phyloP scores from a whole-genome alignment of 306 rosid species.

The Acacia crassicarpa region DNA sequence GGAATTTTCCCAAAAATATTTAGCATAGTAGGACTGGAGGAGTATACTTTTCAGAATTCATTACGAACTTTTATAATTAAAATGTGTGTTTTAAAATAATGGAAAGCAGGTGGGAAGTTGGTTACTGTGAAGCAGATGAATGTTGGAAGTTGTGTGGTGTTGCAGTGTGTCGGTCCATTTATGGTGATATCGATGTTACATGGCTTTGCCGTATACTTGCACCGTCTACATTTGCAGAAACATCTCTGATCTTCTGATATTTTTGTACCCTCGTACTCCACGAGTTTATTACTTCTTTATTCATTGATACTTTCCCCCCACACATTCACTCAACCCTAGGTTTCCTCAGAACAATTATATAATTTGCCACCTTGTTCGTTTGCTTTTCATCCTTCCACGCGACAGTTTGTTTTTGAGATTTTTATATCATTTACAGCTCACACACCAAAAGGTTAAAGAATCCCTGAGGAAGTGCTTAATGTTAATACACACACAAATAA shows the following conservation, averaged over 20 bases:
- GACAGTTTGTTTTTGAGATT: neutral
- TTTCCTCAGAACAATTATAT: neutral
- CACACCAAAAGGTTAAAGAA: no score
- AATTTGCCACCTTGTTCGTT: neutral
- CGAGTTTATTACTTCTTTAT: neutral
- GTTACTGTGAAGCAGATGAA: neutral
- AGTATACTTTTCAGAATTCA: no score
- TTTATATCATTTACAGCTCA: neutral
- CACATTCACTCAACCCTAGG: neutral
- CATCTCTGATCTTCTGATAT: neutral
- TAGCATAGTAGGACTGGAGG: no score
- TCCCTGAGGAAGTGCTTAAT: neutral
- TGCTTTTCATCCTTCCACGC: neutral
- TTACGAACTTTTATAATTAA: no score
- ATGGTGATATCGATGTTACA: neutral
- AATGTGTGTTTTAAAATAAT: no score
- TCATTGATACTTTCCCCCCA: neutral
- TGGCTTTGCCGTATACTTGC: neutral
- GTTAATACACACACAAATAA: no score
- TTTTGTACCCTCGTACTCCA: conserved; percentile 5
- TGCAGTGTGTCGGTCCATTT: neutral
- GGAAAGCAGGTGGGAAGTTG: no score
- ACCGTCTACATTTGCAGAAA: neutral
- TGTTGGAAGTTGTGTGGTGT: neutral
- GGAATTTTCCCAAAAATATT: no score